Conservation (phyloP, 805 yeast species). For the Blastobotrys muscicola region DNA sequence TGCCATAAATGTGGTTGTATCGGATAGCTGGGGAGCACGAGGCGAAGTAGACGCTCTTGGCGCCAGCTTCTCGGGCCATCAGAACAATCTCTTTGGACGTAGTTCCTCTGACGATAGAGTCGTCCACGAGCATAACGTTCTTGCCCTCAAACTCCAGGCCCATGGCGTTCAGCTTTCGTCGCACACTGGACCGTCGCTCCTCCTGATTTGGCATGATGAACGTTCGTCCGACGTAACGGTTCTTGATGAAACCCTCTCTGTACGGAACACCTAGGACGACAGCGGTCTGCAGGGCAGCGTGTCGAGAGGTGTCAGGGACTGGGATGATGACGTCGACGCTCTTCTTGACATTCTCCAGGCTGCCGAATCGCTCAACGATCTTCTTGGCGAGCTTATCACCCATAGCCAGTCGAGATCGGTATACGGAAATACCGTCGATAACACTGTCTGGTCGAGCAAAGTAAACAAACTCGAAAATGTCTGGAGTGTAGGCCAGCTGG, state of each 20-base stretch:
- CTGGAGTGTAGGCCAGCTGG: constrained; percentile 76
- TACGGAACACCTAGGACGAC: constrained; percentile 71
- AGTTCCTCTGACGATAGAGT: constrained; percentile 95
- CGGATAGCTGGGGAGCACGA: constrained; percentile 98
- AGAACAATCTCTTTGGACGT: constrained; percentile 92
- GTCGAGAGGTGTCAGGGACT: constrained; percentile 97
- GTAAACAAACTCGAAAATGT: constrained; percentile 93
- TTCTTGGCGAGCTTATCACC: constrained; percentile 79
- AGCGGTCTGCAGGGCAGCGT: constrained; percentile 88
- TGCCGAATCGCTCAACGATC: constrained; percentile 39
- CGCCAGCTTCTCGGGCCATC: constrained; percentile 99
- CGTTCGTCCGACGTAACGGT: constrained; percentile 94
- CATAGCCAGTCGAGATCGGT: constrained; percentile 87
- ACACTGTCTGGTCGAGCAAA: constrained; percentile 97
- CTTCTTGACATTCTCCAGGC: constrained; percentile 36
- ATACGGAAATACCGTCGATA: constrained; percentile 92
- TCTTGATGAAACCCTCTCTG: constrained; percentile 95
- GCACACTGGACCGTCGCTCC: constrained; percentile 85
- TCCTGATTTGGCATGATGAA: constrained; percentile 98
- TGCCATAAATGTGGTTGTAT: constrained; percentile 92
- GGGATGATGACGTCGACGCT: constrained; percentile 92
- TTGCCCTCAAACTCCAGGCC: constrained; percentile 79
- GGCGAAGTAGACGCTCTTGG: constrained; percentile 88
- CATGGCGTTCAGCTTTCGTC: constrained; percentile 95
- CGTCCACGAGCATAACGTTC: constrained; percentile 86